Conservation (phyloP, 805 yeast species). For the Suhomyces tanzawaensis region DNA sequence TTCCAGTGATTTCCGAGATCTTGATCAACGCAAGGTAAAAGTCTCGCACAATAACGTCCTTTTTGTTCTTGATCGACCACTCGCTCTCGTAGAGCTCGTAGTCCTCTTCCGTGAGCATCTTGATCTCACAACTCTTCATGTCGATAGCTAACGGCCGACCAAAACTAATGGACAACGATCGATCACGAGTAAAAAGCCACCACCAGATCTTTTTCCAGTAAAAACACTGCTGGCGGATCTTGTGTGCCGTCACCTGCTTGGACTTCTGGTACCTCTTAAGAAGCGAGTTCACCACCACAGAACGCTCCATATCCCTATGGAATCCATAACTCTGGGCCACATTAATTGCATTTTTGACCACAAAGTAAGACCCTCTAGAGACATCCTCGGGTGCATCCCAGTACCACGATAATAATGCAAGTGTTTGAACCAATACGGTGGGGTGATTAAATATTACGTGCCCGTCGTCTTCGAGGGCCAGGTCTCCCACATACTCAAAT, state of each 20-base stretch:
- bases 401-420: conserved; percentile 9
- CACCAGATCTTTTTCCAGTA: conserved; percentile 13
- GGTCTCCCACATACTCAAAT: conserved; percentile 11
- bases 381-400: conserved; percentile 11
- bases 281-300: neutral
- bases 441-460: conserved; percentile 12
- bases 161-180: conserved; percentile 3
- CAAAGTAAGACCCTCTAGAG: conserved; percentile 7
- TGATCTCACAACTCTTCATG: conserved; percentile 2
- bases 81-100: conserved; percentile 7
- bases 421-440: conserved; percentile 10
- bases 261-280: neutral
- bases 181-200: conserved; percentile 10
- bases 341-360: conserved; percentile 6
- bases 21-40: conserved; percentile 3
- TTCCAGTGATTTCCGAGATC: conserved; percentile 9
- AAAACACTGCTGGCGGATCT: conserved; percentile 8
- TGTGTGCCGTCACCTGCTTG: neutral
- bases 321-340: conserved; percentile 8
- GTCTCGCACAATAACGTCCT: conserved; percentile 2
- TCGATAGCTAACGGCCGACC: conserved; percentile 10
- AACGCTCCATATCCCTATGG: conserved; percentile 5
- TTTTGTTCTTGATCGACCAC: conserved; percentile 4
- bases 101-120: conserved; percentile 10
- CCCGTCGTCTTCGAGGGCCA: conserved; percentile 6